Conservation (phyloP, 176 grass and related monocot genomes). For the Paspalum vaginatum region DNA sequence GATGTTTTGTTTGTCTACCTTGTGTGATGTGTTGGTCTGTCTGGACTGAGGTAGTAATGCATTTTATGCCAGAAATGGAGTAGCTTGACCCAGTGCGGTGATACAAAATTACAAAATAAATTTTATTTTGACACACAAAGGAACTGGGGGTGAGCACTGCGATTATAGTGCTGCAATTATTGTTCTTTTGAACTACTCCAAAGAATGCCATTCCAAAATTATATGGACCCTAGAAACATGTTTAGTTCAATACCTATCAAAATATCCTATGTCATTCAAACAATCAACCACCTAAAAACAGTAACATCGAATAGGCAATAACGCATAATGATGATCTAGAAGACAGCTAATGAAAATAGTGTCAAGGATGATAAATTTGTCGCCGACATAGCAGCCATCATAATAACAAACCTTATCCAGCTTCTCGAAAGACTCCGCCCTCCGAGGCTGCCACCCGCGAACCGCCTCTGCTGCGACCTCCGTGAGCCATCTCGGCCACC, state of each 20-base stretch:
- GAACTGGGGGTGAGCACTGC: not conserved
- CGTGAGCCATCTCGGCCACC: conserved; percentile 91
- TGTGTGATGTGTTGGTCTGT: not conserved
- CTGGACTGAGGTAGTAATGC: conserved; percentile 1
- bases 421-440: conserved; percentile 95
- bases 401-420: conserved; percentile 77
- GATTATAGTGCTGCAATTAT: not conserved
- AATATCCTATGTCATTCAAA: conserved; percentile 22
- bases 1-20: not conserved
- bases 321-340: conserved; percentile 21
- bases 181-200: not conserved
- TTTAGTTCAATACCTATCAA: not conserved
- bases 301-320: not conserved
- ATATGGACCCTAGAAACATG: conserved; percentile 1
- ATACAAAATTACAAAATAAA: conserved; percentile 2
- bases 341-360: conserved; percentile 22
- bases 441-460: conserved; percentile 86
- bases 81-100: not conserved
- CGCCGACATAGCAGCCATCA: not conserved
- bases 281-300: conserved; percentile 25
- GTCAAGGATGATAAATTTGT: conserved; percentile 13
- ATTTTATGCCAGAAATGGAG: not conserved
- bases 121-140: not conserved
- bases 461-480: conserved; percentile 88
- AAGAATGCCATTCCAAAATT: conserved; percentile 6